Conservation (phyloP, 2,329 filamentous ascomycete species). For the Pyrenophora graminea region DNA sequence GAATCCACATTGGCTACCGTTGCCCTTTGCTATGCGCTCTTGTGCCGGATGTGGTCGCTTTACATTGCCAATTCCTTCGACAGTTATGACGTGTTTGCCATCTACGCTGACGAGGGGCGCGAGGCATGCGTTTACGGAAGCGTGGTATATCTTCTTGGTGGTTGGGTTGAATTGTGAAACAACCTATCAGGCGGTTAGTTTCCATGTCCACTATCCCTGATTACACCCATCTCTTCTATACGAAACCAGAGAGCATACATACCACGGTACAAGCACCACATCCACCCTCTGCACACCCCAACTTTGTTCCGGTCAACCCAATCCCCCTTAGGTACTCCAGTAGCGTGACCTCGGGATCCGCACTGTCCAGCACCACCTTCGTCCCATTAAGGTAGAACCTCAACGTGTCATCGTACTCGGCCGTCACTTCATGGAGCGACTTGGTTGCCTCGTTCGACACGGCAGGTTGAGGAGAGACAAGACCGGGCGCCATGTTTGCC, state of each 20-base stretch:
- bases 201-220: not conserved
- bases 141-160: conserved; percentile 91
- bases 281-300: conserved; percentile 94
- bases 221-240: not conserved
- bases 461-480: conserved; percentile 51
- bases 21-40: conserved; percentile 85
- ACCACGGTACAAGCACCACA: conserved; percentile 95
- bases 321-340: conserved; percentile 92
- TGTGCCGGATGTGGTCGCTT: conserved; percentile 87
- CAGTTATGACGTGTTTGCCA: conserved; percentile 96
- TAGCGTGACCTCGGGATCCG: conserved; percentile 89
- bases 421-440: conserved; percentile 67
- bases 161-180: conserved; percentile 92
- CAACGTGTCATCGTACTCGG: conserved; percentile 81
- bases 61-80: conserved; percentile 91
- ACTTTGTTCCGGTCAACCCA: conserved; percentile 91
- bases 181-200: conserved; percentile 53
- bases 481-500: conserved; percentile 61
- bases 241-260: conserved; percentile 33
- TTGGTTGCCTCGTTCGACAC: conserved; percentile 51
- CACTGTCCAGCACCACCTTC: conserved; percentile 78
- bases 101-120: conserved; percentile 91
- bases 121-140: conserved; percentile 93
- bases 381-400: conserved; percentile 96
- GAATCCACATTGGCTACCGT: conserved; percentile 94